phyloP scores from a whole-genome alignment of 2,329 filamentous ascomycete species.

The Arthrocladium fulminans region DNA sequence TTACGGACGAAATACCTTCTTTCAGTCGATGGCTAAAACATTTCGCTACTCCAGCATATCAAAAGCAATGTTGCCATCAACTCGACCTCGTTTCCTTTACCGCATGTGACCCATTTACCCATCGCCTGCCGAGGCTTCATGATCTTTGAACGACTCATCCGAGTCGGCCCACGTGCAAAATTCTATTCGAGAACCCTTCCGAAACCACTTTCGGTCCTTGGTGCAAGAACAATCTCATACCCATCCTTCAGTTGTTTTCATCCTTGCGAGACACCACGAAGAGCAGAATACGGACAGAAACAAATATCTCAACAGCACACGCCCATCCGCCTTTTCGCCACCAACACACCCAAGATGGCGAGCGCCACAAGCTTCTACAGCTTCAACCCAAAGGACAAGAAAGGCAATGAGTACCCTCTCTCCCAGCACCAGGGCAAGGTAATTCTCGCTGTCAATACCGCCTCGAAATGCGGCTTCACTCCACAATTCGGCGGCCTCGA shows the following conservation, averaged over 20 bases:
- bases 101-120: neutral
- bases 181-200: neutral
- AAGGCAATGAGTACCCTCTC: constrained; percentile 63
- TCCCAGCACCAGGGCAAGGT: constrained; percentile 77
- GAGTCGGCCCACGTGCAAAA: neutral
- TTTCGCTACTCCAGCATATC: no score
- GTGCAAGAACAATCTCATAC: neutral
- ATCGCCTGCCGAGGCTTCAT: neutral
- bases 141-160: neutral
- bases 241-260: neutral
- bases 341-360: constrained; percentile 43
- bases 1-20: no score
- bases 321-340: neutral
- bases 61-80: no score
- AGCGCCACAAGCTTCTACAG: constrained; percentile 68
- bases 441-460: constrained; percentile 92
- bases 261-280: neutral
- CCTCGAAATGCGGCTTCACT: constrained; percentile 97
- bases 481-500: constrained; percentile 89
- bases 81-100: neutral
- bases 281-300: neutral
- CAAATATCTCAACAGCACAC: neutral
- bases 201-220: neutral
- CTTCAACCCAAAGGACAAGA: constrained; percentile 75
- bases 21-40: no score